Base-by-base conservation (phyloP, 306 rosid species). In the Betula pendula region DNA sequence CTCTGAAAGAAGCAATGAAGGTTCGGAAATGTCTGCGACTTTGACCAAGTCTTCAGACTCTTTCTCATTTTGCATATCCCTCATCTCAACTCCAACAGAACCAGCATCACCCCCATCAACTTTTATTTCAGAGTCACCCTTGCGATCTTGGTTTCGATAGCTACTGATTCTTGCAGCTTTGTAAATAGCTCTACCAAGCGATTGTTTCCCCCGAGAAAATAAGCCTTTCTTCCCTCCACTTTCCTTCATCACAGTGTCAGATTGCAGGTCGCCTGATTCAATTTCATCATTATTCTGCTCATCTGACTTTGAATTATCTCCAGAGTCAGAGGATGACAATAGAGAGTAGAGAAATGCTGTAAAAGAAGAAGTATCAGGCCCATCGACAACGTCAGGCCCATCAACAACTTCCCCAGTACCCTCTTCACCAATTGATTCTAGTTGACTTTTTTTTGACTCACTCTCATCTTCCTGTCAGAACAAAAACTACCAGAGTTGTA, bases 311-410 rank as follows among this genome's bases (percentile, higher is more conserved):
- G 68, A 82, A 70, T 75, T 83, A 53, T 83, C 90, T 13, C 68
- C 83, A 24, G 90, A 42, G 52, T 85, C 88, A 6, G 98, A 76
- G 25, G 96, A 85, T 11, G 92, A 83, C 88, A 85, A 77, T 0
- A 94, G 58, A 16, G 98, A 94, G 81, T 88, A 90, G 17, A 94
- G 86, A 82, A 94, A 94, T 20, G 98, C 96, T 60, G 90, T 50
- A 80, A 94, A 90, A 12, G 98, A 94, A 50, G 98, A 92, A 72
- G 98, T 92, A 83, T 94, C 98, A 14, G 98, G 97, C n/a, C 95
- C 98, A 68, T 89, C 92, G 71, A 69, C 91, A 67, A 80, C 31
- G n/a, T 94, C 98, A 14, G 98, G 97, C n/a, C 95, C 98, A 68
- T 89, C 92, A 73, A 69, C 91, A 67, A 80, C 31, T 49, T 69